Conservation (phyloP, 2,329 filamentous ascomycete genomes). For the Cercospora janseana region DNA sequence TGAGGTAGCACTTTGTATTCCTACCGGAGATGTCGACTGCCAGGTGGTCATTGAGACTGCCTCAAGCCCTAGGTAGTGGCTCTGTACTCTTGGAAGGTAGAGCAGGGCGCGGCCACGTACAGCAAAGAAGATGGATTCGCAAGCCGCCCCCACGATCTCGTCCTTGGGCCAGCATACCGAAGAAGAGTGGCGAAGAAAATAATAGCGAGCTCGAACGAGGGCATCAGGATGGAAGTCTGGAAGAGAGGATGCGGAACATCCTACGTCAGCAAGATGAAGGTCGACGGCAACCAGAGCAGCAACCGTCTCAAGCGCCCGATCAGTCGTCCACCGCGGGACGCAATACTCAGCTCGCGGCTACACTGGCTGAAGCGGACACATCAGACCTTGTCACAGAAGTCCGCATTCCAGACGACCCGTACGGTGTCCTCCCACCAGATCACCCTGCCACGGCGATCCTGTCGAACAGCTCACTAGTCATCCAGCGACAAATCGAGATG, state of each 20-base stretch:
- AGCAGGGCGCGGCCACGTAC: background rate
- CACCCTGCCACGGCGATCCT: conserved; percentile 60
- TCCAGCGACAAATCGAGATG: conserved; percentile 63
- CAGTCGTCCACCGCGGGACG: conserved; percentile 32
- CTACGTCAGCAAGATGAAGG: conserved; percentile 6
- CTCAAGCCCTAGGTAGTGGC: conserved; percentile 6
- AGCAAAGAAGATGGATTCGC: conserved; percentile 27
- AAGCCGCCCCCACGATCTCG: conserved; percentile 21
- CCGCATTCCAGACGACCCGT: conserved; percentile 59
- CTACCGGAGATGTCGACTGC: conserved; percentile 20
- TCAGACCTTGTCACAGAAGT: conserved; percentile 57
- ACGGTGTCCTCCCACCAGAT: conserved; percentile 56
- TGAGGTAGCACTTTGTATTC: background rate
- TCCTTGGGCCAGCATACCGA: conserved; percentile 22
- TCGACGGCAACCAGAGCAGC: conserved; percentile 9
- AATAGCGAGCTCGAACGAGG: background rate
- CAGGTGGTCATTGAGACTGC: conserved; percentile 24
- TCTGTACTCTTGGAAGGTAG: background rate
- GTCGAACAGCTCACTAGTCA: conserved; percentile 60
- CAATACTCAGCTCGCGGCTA: conserved; percentile 44
- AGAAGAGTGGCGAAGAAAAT: conserved; percentile 3
- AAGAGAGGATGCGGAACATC: background rate
- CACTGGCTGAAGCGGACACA: conserved; percentile 48
- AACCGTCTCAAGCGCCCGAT: conserved; percentile 20
- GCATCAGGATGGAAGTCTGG: background rate